Conservation (phyloP, 331 rosid genomes). For the Spiraea crenata region DNA sequence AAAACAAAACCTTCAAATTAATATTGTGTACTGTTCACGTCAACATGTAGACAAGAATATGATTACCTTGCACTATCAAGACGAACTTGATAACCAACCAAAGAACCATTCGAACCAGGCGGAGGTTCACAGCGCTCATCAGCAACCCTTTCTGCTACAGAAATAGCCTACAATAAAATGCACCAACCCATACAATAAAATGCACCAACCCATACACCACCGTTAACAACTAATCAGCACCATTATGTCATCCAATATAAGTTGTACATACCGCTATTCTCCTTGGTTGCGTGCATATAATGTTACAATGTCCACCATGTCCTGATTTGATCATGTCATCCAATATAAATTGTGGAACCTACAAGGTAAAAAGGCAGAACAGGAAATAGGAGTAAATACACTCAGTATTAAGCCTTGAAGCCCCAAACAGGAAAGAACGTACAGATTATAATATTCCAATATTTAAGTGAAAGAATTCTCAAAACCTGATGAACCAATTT, state of each 20-base stretch:
- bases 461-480: constrained; percentile 4
- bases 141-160: constrained; percentile 95
- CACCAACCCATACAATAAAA: constrained; percentile 24
- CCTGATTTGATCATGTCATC: constrained; percentile 89
- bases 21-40: not conserved
- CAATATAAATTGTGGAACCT: constrained; percentile 96
- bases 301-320: constrained; percentile 72
- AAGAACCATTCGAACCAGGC: constrained; percentile 86
- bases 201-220: constrained; percentile 20
- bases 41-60: constrained; percentile 23
- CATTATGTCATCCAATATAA: not conserved
- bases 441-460: not conserved
- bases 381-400: constrained; percentile 12
- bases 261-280: constrained; percentile 82
- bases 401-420: constrained; percentile 16
- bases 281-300: constrained; percentile 96
- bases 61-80: constrained; percentile 89
- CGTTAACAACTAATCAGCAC: not conserved
- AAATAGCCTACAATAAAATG: constrained; percentile 63
- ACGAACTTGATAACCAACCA: constrained; percentile 99
- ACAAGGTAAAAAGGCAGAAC: constrained; percentile 17
- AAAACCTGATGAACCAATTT: constrained; percentile 18
- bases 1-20: not conserved
- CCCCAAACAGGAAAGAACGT: constrained; percentile 12
- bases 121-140: constrained; percentile 91